Conservation (phyloP, 2,329 filamentous ascomycete genomes). For the Neonectria faginata region DNA sequence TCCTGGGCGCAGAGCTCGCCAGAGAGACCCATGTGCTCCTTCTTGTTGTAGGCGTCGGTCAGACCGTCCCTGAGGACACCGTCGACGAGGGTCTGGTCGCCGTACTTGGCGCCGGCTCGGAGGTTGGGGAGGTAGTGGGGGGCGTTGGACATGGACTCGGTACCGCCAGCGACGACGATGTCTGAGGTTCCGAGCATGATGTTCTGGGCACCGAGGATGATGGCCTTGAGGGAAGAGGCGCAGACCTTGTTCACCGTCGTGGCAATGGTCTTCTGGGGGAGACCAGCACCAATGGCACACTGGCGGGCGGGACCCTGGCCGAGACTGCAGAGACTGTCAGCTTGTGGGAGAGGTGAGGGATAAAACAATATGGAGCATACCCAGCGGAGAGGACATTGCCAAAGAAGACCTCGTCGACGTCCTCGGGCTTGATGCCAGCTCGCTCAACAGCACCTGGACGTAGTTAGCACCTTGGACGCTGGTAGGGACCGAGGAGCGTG, state of each 20-base stretch:
- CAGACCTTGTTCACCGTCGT: conserved; percentile 99
- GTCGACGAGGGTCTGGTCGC: conserved; percentile 88
- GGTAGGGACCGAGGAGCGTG: neutral
- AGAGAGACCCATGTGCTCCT: conserved; percentile 95
- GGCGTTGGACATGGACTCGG: conserved; percentile 98
- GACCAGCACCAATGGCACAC: conserved; percentile 89
- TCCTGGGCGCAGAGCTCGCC: conserved; percentile 93
- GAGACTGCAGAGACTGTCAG: conserved; percentile 66
- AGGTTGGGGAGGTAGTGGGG: conserved; percentile 94
- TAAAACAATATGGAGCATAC: conserved; percentile 61
- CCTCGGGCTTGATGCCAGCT: conserved; percentile 86
- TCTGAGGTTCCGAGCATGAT: conserved; percentile 97
- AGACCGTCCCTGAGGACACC: conserved; percentile 95
- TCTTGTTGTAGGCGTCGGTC: conserved; percentile 93
- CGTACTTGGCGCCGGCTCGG: conserved; percentile 92
- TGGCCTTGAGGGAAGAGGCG: conserved; percentile 92
- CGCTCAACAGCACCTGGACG: conserved; percentile 80
- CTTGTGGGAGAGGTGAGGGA: conserved; percentile 10
- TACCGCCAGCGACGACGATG: conserved; percentile 91
- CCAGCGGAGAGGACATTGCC: conserved; percentile 98
- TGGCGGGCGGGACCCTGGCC: conserved; percentile 97
- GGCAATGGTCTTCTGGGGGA: conserved; percentile 81
- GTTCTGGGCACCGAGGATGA: conserved; percentile 94
- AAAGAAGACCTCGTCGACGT: conserved; percentile 97
- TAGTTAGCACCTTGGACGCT: conserved; percentile 7